Evolutionary conservation across 805 yeast genomes (phyloP), one percentile per base, ranked within the genome.

Genomic region (Kodamaea fukazawae): DNA sequence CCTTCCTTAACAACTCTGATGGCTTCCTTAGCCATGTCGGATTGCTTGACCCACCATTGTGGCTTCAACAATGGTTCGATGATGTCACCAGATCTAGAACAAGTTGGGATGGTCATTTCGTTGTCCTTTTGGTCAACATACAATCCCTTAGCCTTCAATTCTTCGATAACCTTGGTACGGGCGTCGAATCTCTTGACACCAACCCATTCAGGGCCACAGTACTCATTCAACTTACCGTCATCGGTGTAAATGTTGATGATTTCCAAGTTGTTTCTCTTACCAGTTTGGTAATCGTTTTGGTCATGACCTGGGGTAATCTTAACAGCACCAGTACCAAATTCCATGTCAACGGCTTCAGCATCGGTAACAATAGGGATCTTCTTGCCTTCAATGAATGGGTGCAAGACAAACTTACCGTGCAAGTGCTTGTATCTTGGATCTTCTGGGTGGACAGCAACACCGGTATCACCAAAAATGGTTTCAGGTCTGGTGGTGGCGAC

Each of bases 401-500:
- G 98, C 51, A 79, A 64, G 45, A 86, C 93, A 61, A 71, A 87
- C 65, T 90, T 88, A 46, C 99, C 99, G 60, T 93, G 99, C 58
- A 93, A 75, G 62, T 93, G 99, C 51, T 68, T 84, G 75, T 93
- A 93, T 66, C 99, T 81, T 33, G 81, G 70, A 68, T 93, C 99
- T 33, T 90, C 79, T 43, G 99, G 99, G 65, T 93, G 99, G 40
- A 93, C 96, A 30, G 99, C 99, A 53, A 93, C 85, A 60, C 84
- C 99, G 41, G 97, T 89, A 68, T 93, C 99, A 74, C 99, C 99
- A 57, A 93, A 91, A 51, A 93, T 68, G 44, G 99, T 93, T 71
- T 93, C 99, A 31, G 99, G 99, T 79, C 99, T 91, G 29, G 99
- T 93, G 36, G 99, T 93, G 26, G 99, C 99, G 49, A 93, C 96